phyloP scores from a whole-genome alignment of 2,329 filamentous ascomycete species.

The Samsoniella hepiali region DNA sequence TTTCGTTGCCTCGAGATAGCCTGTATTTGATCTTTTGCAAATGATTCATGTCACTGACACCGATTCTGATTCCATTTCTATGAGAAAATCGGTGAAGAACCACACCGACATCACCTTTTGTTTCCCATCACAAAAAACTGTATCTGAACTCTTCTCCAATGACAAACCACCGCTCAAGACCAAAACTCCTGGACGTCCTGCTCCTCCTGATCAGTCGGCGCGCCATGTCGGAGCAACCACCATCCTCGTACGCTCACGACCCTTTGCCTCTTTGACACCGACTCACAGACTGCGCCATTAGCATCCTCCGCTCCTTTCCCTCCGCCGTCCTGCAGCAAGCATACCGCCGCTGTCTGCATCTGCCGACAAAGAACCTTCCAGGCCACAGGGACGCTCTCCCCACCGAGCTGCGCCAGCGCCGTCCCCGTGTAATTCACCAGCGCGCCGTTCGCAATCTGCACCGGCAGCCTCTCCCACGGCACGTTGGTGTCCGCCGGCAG shows the following conservation, averaged over 20 bases:
- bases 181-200: conserved; percentile 22
- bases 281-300: background rate
- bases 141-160: too few species aligned
- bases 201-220: conserved; percentile 20
- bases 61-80: too few species aligned
- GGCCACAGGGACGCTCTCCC: conserved; percentile 11
- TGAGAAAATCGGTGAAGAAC: too few species aligned
- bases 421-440: background rate
- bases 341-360: conserved; percentile 22
- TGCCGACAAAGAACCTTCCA: conserved; percentile 23
- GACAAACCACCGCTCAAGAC: background rate
- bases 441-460: conserved; percentile 14
- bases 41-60: too few species aligned
- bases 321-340: background rate
- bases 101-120: too few species aligned
- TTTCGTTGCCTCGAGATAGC: too few species aligned
- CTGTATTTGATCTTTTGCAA: too few species aligned
- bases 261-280: background rate
- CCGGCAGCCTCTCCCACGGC: conserved; percentile 25
- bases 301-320: background rate
- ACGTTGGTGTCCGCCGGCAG: conserved; percentile 25
- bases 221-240: conserved; percentile 24
- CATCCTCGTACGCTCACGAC: conserved; percentile 22
- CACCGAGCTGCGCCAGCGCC: conserved; percentile 3
- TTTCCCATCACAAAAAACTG: too few species aligned